Base-by-base conservation (phyloP, 1,284 basidiomycete genomes). In the Porogramme epimiltina region DNA sequence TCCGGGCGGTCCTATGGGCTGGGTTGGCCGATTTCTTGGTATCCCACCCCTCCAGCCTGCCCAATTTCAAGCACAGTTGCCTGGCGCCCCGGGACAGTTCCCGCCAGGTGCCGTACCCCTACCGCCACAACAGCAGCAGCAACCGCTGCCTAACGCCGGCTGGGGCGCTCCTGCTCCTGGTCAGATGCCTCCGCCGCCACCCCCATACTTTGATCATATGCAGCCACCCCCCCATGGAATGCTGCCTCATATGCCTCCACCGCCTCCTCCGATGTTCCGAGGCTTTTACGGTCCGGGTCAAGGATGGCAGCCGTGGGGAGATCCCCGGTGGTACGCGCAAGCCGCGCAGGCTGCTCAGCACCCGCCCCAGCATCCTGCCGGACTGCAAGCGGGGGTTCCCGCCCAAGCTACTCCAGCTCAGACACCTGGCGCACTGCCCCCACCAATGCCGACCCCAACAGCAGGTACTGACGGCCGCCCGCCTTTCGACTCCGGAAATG, bases 201-300 rank as follows among this genome's bases (percentile, higher is more conserved):
- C 54, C 13, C 59, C 48, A 37, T 59, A 52, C 39, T 53, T 78
- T 31, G 64, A 66, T 26, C 67, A 65, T 28, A 55, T 56, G 28
- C 66, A 63, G 9, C 69, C 65, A 36, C 59, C 45, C 26, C 16
- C 25, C 8, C 25, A 22, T 16, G 34, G 28, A 4, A 28, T 42
- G 39, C 66, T 62, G 25, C 69, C 61, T 31, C 63, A 64, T 19
- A 55, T 72, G n/a, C 68, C 67, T 31, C 64, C 62, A 11, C 65
- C 67, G 34, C 64, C 62, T 11, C 65, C 68, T 1, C 71, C 70
- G 3, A 48, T 66, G 5, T 68, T 70, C 47, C 59, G 68, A 53
- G 86, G 86, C 5, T 88, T 87, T 57, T 71, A 76, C 34, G 84
- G 83, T 3, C 85, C 85, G 16, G 79, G 76, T 34, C 81, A 79